A percentile compares a stretch with the other conserved stretches of the same genome.
Evolutionary conservation across 1,284 basidiomycete species (phyloP).

Genomic region (Tilletia setariae): DNA sequence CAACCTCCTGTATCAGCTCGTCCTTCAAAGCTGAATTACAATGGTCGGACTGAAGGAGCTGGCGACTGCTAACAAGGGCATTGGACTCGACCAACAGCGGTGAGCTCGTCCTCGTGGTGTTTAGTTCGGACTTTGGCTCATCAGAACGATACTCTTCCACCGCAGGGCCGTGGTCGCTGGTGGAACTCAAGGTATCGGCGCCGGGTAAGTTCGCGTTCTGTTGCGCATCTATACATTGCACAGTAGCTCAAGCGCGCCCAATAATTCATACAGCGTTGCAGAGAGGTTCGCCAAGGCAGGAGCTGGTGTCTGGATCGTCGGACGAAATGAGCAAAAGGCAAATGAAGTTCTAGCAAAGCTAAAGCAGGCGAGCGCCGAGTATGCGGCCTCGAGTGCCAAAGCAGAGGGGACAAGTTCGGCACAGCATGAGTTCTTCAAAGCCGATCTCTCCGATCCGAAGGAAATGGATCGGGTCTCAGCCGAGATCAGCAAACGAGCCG

Average conservation of each 20-base stretch:
- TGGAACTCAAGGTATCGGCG: constrained; percentile 47
- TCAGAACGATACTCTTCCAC: not conserved
- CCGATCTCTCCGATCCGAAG: constrained; percentile 48
- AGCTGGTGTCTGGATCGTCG: constrained; percentile 54
- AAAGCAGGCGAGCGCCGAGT: constrained; percentile 19
- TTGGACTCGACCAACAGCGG: not conserved
- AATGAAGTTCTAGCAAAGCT: constrained; percentile 45
- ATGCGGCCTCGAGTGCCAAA: not conserved
- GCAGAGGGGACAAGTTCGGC: not conserved
- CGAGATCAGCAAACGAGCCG: constrained; percentile 34
- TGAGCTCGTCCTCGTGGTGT: not conserved
- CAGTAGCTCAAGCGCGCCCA: not conserved
- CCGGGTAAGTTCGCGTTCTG: constrained; percentile 18
- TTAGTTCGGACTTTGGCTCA: not conserved
- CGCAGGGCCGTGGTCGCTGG: constrained; percentile 32
- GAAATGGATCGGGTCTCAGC: constrained; percentile 41
- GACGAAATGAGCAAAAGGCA: constrained; percentile 47
- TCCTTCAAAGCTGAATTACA: not conserved
- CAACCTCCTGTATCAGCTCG: not conserved
- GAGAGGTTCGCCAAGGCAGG: constrained; percentile 48
- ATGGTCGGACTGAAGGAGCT: not conserved
- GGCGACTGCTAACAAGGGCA: not conserved
- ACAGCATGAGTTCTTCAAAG: constrained; percentile 52
- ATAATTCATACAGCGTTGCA: constrained; percentile 28
- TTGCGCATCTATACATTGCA: not conserved